Evolutionary conservation across 208 protist species (phyloP), one percentile per base, ranked within the genome.

Genomic region (Leishmania lainsoni): DNA sequence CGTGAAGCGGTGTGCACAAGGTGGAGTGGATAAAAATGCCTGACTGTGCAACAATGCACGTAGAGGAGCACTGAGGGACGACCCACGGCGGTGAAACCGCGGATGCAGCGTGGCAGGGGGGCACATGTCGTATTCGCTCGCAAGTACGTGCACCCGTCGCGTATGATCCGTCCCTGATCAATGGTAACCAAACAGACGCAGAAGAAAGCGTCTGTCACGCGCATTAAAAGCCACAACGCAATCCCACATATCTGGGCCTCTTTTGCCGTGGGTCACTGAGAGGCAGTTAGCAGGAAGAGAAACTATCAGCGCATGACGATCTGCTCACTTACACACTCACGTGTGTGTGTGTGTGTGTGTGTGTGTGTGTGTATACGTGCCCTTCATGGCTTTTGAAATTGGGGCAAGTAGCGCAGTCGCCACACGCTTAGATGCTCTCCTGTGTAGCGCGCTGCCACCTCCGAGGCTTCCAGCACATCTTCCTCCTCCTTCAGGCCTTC

Each of bases 391-490:
- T 39, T 59, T 54, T 59, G 48, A 63, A 75, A 75, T 26, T 56
- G 17, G 81, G 12, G 81, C 29, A 74, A 10, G 52, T 69, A 80
- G 71, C 59, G 78, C 76, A 81, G 88, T 52, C 94, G 92, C 59
- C 93, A 80, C 42, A 97, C 84, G 48, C 87, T 91, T 48, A 97
- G 78, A 79, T 97, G 88, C 54, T 97, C 92, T 3, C 94, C 94
- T 1, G 94, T 97, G 86, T 96, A 97, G 20, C 94, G 94, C 35
- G 90, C 83, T 8, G 87, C 87, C 17, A 93, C 89, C 26, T 86
- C 70, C 16, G 73, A 77, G 58, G 90, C 42, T 29, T 88, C 73
- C 56, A 94, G 65, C 35, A 86, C 78, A 20, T 73, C 81, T 32
- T 77, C 61, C 51, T 77, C 52, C 59, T 68, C 42, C 26, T 45